These are phyloP conservation scores for Pseudoturritis turrita DNA, from an alignment of 345 rosid species.

Conservation along the genomic window DNA sequence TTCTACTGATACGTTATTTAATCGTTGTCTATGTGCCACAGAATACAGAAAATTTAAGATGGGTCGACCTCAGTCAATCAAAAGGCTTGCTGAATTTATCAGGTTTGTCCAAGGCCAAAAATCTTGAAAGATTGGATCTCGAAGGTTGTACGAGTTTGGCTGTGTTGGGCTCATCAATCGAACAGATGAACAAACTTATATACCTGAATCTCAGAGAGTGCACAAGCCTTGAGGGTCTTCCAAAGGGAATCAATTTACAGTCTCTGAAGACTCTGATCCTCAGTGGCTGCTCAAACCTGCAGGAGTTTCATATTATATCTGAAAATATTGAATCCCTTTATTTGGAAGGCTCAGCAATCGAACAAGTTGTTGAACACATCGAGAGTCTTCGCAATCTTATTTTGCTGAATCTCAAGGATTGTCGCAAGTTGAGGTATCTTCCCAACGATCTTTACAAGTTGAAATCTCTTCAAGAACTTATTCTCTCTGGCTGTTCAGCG, in stretches of 20 bases:
- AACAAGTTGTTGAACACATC: conserved; percentile 17
- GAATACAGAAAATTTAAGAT: conserved; percentile 21
- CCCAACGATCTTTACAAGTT: conserved; percentile 24
- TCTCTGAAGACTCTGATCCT: conserved; percentile 20
- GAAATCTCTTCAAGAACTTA: conserved; percentile 27
- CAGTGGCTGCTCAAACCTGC: conserved; percentile 28
- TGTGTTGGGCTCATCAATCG: neutral
- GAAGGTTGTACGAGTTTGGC: conserved; percentile 29
- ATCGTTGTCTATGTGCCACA: neutral
- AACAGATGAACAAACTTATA: conserved; percentile 18
- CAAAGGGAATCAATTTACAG: neutral
- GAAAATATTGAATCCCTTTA: conserved; percentile 7
- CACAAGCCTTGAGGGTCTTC: conserved; percentile 16
- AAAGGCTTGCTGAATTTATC: conserved; percentile 14
- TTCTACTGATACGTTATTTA: neutral
- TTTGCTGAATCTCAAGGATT: conserved; percentile 24
- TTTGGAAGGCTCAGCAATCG: conserved; percentile 25
- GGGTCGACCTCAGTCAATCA: conserved; percentile 24
- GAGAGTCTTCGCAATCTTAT: neutral
- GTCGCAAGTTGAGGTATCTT: conserved; percentile 8
- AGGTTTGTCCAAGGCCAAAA: conserved; percentile 28
- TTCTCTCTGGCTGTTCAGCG: conserved; percentile 19
- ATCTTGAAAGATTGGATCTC: conserved; percentile 24
- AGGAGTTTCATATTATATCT: conserved; percentile 16
- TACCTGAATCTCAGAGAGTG: conserved; percentile 23